These are phyloP conservation scores for Nannizziopsis barbatae DNA, from an alignment of 2,329 filamentous ascomycete species.

Conservation along the genomic window DNA sequence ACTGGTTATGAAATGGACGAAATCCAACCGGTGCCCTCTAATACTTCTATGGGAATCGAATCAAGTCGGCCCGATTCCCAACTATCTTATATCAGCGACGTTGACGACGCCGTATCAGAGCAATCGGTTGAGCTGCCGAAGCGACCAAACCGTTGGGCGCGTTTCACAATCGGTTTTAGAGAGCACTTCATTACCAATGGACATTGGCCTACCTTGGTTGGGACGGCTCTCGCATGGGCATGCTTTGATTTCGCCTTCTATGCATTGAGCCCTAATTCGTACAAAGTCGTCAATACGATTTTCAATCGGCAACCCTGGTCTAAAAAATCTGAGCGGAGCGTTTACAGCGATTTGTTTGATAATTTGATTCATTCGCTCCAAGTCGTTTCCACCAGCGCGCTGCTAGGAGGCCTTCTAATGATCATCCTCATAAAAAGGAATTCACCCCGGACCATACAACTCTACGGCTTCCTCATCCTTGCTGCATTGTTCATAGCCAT, in stretches of 20 bases:
- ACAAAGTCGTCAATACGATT: slow-evolving; percentile 13
- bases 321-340: slow-evolving; percentile 1
- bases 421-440: slow-evolving; percentile 15
- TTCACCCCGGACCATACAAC: slow-evolving; percentile 11
- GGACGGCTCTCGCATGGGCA: slow-evolving; percentile 15
- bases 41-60: too few species aligned
- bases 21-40: background rate
- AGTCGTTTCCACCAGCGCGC: slow-evolving; percentile 16
- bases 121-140: background rate
- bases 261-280: slow-evolving; percentile 15
- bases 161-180: slow-evolving; percentile 12
- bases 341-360: slow-evolving; percentile 13
- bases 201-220: slow-evolving; percentile 14
- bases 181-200: slow-evolving; percentile 15
- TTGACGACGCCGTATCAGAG: background rate
- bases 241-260: slow-evolving; percentile 18
- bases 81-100: slow-evolving; percentile 7
- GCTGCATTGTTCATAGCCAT: slow-evolving; percentile 3
- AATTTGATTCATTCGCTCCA: slow-evolving; percentile 15
- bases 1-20: background rate
- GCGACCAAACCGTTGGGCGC: slow-evolving; percentile 7
- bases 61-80: slow-evolving; percentile 10
- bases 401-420: slow-evolving; percentile 14
- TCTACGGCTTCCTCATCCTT: slow-evolving; percentile 6
- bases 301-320: slow-evolving; percentile 11